Evolutionary conservation across 345 rosid species (phyloP), one percentile per base, ranked within the genome.

Genomic region (Camelina neglecta): DNA sequence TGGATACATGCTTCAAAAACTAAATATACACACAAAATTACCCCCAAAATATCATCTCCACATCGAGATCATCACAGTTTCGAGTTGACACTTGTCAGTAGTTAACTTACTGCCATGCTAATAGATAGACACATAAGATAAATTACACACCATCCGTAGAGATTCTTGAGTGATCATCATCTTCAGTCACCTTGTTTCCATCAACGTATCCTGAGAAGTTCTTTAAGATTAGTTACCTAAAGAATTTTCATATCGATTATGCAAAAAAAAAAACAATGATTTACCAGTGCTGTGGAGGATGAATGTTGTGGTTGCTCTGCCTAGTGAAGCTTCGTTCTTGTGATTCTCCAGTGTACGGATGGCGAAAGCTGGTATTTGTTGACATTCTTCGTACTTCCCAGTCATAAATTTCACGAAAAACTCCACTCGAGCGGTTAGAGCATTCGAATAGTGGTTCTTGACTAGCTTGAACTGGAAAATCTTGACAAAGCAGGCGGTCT

Each of bases 241-340:
- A 59, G 12, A 33, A 0, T 20, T 4, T 29, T 23, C 11, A 12
- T 48, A 20, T 23, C 5, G 23, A 47, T 49, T 71, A 24, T 4
- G 18, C 36, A 39, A 68, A 54, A 8, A 16, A 0, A 39, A 8
- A 29, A 7, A 29, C 1, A 41, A 29, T 42, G 23, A 60, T 53
- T 21, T 68, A 76, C 75, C 75, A 69, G 50, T 65, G 50, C 1
- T n/a, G 50, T 65, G 59, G 72, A 65, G 57, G 77, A 48, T 48
- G 16, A 16, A 21, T 44, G 62, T 21, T 42, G 69, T 61, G 41
- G 70, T 76, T 42, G 15, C 51, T 76, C 51, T 62, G 58, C 65
- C 42, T 23, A 33, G 20, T 23, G 35, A 74, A 57, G 33, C 35
- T 50, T 50, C 23, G 12, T 49, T 60, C 73, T 48, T 26, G 53